These are phyloP conservation scores for Hymenoscyphus albidus DNA, from an alignment of 2,329 filamentous ascomycete species.

Conservation along the genomic window DNA sequence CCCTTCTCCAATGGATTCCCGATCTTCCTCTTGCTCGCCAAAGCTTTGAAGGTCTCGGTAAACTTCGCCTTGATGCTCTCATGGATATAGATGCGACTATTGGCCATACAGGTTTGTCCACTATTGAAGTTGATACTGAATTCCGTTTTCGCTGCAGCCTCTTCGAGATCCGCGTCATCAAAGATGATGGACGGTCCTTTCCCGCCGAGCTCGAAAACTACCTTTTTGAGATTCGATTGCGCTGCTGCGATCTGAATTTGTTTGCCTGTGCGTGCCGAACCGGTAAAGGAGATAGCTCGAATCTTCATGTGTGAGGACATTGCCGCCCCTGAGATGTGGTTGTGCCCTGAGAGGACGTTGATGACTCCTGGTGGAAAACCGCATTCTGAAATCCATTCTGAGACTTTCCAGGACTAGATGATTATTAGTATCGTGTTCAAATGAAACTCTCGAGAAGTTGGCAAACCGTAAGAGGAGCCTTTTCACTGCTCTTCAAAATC, in stretches of 20 bases:
- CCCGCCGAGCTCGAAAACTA: constrained; percentile 60
- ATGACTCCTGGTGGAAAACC: constrained; percentile 39
- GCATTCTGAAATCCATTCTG: constrained; percentile 23
- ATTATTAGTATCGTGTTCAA: constrained; percentile 16
- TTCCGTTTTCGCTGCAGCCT: constrained; percentile 23
- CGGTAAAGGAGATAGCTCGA: constrained; percentile 60
- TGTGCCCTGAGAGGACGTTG: constrained; percentile 40
- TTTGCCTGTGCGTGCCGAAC: constrained; percentile 64
- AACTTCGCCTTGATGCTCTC: constrained; percentile 24
- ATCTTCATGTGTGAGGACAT: constrained; percentile 35
- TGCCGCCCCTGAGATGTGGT: constrained; percentile 30
- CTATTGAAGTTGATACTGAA: constrained; percentile 23
- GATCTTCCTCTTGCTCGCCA: constrained; percentile 12
- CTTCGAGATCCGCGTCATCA: constrained; percentile 50
- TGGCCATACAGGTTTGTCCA: constrained; percentile 29
- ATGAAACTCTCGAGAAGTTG: constrained; percentile 46
- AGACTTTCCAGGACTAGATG: constrained; percentile 43
- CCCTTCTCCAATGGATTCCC: constrained; percentile 19
- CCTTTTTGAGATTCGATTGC: constrained; percentile 53
- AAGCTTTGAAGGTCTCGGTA: constrained; percentile 21
- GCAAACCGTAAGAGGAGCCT: constrained; percentile 57
- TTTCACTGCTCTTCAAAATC: constrained; percentile 30
- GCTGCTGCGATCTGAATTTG: constrained; percentile 68
- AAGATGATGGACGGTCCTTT: constrained; percentile 62
- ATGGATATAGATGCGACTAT: constrained; percentile 26